A percentile compares a stretch with the other conserved stretches of the same genome.
Evolutionary conservation across 148 eudicot species (phyloP).

Genomic region (Dianthus caryophyllus): DNA sequence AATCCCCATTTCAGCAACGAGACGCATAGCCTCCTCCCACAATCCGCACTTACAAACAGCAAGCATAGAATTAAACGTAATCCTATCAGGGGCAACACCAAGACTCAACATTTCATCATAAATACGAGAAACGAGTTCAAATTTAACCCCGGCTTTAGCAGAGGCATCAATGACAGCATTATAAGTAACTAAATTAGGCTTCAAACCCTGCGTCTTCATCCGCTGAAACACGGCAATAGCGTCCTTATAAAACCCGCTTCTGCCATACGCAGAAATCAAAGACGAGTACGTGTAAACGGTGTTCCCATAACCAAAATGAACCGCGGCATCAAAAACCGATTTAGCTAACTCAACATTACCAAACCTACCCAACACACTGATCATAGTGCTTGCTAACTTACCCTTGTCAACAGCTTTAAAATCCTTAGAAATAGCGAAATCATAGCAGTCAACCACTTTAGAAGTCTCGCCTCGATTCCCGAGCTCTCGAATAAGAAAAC

Average conservation of each 20-base stretch:
- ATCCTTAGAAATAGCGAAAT: constrained; percentile 57
- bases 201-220: constrained; percentile 69
- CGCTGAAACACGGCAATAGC: constrained; percentile 63
- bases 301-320: constrained; percentile 67
- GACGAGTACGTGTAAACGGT: constrained; percentile 93
- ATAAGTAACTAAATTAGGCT: constrained; percentile 85
- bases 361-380: constrained; percentile 86
- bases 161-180: constrained; percentile 95
- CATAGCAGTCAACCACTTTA: constrained; percentile 61
- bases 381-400: constrained; percentile 82
- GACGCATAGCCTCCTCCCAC: constrained; percentile 70
- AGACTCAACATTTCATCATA: constrained; percentile 63
- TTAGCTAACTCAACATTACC: constrained; percentile 76
- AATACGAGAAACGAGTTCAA: constrained; percentile 44
- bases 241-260: constrained; percentile 67
- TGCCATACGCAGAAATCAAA: constrained; percentile 77
- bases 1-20: constrained; percentile 70
- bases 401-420: constrained; percentile 55
- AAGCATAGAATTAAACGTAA: constrained; percentile 80
- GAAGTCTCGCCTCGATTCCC: constrained; percentile 66
- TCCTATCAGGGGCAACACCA: constrained; percentile 76
- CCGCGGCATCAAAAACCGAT: constrained; percentile 65
- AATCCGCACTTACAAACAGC: constrained; percentile 83
- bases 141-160: constrained; percentile 85
- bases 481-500: constrained; percentile 65